phyloP scores from a whole-genome alignment of 805 yeast species.

The Pichia deserticola region DNA sequence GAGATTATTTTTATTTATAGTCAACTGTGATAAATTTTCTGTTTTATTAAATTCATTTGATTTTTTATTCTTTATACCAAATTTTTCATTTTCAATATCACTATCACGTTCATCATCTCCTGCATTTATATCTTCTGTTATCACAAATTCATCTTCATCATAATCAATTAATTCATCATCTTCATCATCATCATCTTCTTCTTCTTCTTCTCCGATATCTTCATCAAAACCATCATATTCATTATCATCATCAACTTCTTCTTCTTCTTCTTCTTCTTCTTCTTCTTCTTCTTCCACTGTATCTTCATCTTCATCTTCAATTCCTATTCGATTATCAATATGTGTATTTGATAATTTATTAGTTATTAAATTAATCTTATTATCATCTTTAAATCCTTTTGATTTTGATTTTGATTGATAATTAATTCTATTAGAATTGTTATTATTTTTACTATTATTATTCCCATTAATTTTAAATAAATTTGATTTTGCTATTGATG shows the following conservation, averaged over 20 bases:
- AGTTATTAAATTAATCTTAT: neutral
- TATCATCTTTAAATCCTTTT: neutral
- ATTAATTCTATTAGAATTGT: too few species aligned
- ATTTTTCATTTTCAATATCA: neutral
- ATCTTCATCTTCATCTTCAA: too few species aligned
- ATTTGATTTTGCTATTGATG: too few species aligned
- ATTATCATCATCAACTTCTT: slow-evolving; percentile 20
- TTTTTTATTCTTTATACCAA: neutral
- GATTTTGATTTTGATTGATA: neutral
- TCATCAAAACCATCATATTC: slow-evolving; percentile 20
- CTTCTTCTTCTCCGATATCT: slow-evolving; percentile 28
- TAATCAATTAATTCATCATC: slow-evolving; percentile 5
- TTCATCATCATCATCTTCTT: slow-evolving; percentile 12
- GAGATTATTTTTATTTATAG: neutral
- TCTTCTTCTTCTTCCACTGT: too few species aligned
- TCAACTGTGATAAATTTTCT: too few species aligned
- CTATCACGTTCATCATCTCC: neutral
- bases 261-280: too few species aligned
- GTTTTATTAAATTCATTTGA: neutral
- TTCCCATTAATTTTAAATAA: too few species aligned
- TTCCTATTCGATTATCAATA: neutral
- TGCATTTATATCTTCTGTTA: neutral
- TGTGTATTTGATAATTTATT: neutral
- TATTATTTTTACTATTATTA: too few species aligned
- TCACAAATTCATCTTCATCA: slow-evolving; percentile 6